phyloP scores from a whole-genome alignment of 208 protist species.

The Crithidia bombi region DNA sequence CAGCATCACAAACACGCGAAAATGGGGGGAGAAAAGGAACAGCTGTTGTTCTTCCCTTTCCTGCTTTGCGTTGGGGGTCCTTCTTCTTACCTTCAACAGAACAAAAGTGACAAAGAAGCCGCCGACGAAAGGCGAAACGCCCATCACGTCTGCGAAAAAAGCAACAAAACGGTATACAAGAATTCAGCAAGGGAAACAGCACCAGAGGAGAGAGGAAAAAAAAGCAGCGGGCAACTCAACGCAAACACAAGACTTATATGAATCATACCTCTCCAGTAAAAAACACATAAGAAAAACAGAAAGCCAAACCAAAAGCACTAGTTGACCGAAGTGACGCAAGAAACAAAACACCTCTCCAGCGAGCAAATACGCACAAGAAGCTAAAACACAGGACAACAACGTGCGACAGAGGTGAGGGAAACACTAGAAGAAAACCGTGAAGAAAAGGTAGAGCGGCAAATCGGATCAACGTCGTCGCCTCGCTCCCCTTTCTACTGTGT shows the following conservation, averaged over 20 bases:
- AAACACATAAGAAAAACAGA: background rate
- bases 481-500: too few relatives aligned
- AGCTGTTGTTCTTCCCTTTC: too few relatives aligned
- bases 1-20: slow-evolving; percentile 4
- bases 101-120: background rate
- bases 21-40: background rate
- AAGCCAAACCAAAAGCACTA: too few relatives aligned
- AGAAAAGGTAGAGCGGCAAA: too few relatives aligned
- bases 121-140: background rate
- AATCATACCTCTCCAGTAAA: slow-evolving; percentile 1
- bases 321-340: too few relatives aligned
- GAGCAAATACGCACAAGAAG: too few relatives aligned
- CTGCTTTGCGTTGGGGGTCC: background rate
- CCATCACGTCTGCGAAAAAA: background rate
- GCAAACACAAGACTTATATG: background rate
- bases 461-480: too few relatives aligned
- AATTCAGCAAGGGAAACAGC: background rate
- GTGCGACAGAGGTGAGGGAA: too few relatives aligned
- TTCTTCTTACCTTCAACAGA: background rate
- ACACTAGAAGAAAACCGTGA: too few relatives aligned
- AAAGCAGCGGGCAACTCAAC: background rate
- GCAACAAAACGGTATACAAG: background rate
- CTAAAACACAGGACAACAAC: too few relatives aligned
- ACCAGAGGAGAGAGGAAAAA: slow-evolving; percentile 1
- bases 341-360: too few relatives aligned